Conservation (phyloP, 768 basidiomycete species). For the Gyrodon lividus region DNA sequence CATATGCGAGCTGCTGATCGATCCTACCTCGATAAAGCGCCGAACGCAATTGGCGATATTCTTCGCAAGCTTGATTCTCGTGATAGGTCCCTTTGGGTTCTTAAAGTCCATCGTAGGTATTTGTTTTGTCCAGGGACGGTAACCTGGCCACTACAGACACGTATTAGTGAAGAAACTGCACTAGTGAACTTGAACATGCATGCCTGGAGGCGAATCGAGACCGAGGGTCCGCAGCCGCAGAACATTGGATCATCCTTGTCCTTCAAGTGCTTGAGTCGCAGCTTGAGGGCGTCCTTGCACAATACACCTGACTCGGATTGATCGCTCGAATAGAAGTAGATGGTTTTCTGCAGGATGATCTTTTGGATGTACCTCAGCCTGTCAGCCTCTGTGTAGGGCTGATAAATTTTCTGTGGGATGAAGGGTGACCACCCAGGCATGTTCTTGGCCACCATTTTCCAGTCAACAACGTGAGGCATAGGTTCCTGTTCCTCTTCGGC, state of each 20-base stretch:
- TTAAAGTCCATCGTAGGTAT: slow-evolving; percentile 82
- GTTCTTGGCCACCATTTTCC: slow-evolving; percentile 20
- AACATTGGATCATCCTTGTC: slow-evolving; percentile 69
- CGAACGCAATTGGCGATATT: slow-evolving; percentile 76
- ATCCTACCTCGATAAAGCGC: slow-evolving; percentile 60
- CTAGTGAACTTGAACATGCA: slow-evolving; percentile 32
- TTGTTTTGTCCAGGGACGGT: slow-evolving; percentile 74
- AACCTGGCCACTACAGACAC: slow-evolving; percentile 69
- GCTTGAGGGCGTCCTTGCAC: slow-evolving; percentile 62
- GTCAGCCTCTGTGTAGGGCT: slow-evolving; percentile 76
- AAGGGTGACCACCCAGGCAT: slow-evolving; percentile 41
- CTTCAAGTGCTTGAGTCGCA: slow-evolving; percentile 52
- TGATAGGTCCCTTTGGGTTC: slow-evolving; percentile 76
- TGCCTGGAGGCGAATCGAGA: slow-evolving; percentile 77
- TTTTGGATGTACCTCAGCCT: slow-evolving; percentile 75
- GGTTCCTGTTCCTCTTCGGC: slow-evolving; percentile 19
- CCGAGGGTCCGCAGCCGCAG: slow-evolving; percentile 70
- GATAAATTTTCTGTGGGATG: slow-evolving; percentile 70
- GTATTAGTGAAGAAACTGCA: background rate
- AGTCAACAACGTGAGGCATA: slow-evolving; percentile 26
- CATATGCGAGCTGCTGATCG: background rate
- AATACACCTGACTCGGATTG: slow-evolving; percentile 60
- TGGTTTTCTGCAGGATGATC: slow-evolving; percentile 58
- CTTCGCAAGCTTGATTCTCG: slow-evolving; percentile 71
- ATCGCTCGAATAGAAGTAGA: slow-evolving; percentile 57